Evolutionary conservation across 2,329 filamentous ascomycete genomes (phyloP).

Genomic region (Colletotrichum sp.): DNA sequence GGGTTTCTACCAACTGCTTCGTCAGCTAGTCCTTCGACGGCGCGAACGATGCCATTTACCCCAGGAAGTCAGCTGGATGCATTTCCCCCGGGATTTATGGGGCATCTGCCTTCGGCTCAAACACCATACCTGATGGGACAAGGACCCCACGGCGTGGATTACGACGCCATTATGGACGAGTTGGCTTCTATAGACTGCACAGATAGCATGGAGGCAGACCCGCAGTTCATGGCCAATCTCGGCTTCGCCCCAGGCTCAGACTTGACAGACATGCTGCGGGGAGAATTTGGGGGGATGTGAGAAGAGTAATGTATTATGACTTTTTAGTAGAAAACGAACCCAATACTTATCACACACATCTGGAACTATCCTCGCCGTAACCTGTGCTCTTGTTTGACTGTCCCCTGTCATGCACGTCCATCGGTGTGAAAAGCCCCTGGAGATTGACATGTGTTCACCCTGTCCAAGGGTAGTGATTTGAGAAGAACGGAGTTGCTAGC

Average conservation of each 20-base stretch:
- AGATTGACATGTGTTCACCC: not conserved
- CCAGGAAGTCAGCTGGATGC: conserved; percentile 17
- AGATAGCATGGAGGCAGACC: conserved; percentile 57
- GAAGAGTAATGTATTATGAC: conserved; percentile 13
- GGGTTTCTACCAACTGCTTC: conserved; percentile 9
- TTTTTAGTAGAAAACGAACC: not conserved
- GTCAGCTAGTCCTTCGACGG: conserved; percentile 19
- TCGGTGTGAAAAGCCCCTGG: not conserved
- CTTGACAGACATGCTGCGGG: conserved; percentile 53
- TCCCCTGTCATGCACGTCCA: not conserved
- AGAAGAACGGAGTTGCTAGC: not conserved
- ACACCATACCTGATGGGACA: conserved; percentile 27
- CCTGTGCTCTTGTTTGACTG: not conserved
- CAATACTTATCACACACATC: not conserved
- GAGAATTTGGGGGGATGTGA: conserved; percentile 38
- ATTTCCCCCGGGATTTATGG: conserved; percentile 16
- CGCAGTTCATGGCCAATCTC: conserved; percentile 71
- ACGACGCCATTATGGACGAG: conserved; percentile 58
- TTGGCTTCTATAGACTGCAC: conserved; percentile 55
- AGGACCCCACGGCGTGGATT: conserved; percentile 40
- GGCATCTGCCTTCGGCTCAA: conserved; percentile 17
- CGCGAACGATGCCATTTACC: conserved; percentile 20
- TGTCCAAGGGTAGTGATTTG: not conserved
- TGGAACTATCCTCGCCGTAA: not conserved
- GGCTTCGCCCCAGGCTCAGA: conserved; percentile 69